Base-by-base conservation (phyloP, 352 stramenopile species). In the Globisporangium megalacanthum region DNA sequence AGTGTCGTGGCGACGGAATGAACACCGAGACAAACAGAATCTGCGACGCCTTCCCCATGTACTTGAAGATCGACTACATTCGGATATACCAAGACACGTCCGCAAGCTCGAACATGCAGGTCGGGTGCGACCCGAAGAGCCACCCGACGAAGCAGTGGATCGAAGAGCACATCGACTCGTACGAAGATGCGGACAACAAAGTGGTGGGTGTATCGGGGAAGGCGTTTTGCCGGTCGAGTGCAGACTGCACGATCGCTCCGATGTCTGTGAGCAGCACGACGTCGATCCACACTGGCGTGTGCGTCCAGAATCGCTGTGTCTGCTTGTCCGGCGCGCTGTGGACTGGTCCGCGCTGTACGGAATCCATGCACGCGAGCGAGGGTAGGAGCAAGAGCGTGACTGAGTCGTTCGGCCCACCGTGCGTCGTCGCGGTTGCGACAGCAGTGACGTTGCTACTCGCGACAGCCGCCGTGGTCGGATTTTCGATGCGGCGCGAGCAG, bases 131-230 rank as follows among this genome's bases (percentile, higher is more conserved):
- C 58, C 83, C 83, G 0, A 39, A 37, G 22, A 72, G 72, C 1
- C 82, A 93, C 49, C 82, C 84, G 0, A 95, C 85, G 6, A 64
- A 62, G 4, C 61, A 89, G 51, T 95, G 82, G 79, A 95, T 95
- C 39, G 22, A 75, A 1, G 76, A 86, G 29, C 80, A 94, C 54
- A 66, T 94, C 13, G 66, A 88, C 11, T 78, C 90, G 39, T 94
- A 93, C 62, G 54, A 77, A 37, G 81, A 93, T 51, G 58, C 69
- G 8, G 65, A 83, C 11, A 94, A 94, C 53, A 48, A 48, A 25
- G 42, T 48, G 31, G 60, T 54, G 8, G 52, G 66, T 2, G 69
- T 77, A 0, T 47, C 44, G 17, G 69, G 69, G 0, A 67, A 54
- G 35, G 69, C 50, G 3, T 72, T 65, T 9, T 81, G 69, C 35